Conservation (phyloP, 495 filamentous ascomycete genomes). For the Penicillium subrubescens region DNA sequence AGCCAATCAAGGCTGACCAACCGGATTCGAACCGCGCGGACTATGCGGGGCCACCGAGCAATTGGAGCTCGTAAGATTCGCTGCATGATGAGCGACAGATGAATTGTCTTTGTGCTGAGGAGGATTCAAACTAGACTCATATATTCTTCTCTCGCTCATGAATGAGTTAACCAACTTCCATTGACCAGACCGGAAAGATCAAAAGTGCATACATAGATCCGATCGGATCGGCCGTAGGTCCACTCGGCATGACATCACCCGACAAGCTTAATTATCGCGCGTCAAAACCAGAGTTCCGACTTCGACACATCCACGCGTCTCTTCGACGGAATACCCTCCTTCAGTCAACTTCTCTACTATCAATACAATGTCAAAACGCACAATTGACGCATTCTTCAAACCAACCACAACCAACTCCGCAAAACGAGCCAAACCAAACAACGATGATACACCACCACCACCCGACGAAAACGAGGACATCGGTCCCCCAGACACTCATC, state of each 20-base stretch:
- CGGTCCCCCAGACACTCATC: slow-evolving; percentile 38
- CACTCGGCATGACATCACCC: slow-evolving; percentile 18
- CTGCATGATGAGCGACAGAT: no score
- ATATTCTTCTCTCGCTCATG: no score
- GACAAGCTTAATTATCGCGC: slow-evolving; percentile 3
- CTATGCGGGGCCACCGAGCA: no score
- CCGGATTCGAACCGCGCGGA: no score
- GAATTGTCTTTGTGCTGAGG: no score
- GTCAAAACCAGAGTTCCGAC: neutral
- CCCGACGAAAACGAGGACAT: slow-evolving; percentile 3
- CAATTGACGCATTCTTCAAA: slow-evolving; percentile 33
- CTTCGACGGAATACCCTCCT: no score
- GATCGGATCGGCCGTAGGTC: slow-evolving; percentile 9
- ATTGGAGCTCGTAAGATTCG: no score
- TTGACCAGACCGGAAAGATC: slow-evolving; percentile 1
- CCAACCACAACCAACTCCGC: neutral
- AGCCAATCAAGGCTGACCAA: no score
- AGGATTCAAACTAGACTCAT: no score
- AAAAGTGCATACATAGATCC: neutral
- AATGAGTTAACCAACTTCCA: no score
- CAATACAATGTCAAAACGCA: slow-evolving; percentile 30
- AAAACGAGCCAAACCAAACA: slow-evolving; percentile 23
- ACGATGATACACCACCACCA: neutral
- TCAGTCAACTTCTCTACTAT: no score
- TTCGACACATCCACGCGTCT: neutral